Percentiles rank a stretch among this genome's conserved stretches.
Conservation (phyloP, 345 rosid species). For the Lepidium aucheri region DNA sequence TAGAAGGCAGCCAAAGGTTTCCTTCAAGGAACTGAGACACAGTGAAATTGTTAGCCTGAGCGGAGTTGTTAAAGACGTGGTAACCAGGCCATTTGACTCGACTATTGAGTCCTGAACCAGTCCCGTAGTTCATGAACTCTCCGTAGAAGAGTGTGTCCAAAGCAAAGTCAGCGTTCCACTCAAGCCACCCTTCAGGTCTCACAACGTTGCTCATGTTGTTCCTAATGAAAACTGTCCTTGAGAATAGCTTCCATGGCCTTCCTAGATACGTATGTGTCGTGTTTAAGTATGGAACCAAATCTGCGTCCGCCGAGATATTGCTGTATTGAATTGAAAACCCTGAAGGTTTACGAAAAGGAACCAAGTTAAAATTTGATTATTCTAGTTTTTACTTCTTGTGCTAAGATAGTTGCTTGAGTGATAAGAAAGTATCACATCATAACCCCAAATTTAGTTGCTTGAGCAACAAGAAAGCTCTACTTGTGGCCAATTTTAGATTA, state of each 20-base stretch:
- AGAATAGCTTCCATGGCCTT: constrained; percentile 81
- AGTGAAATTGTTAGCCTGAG: constrained; percentile 54
- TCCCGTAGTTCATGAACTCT: constrained; percentile 67
- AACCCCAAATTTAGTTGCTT: not conserved
- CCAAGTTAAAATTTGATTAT: too few species aligned
- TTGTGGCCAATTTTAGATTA: not conserved
- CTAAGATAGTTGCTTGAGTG: not conserved
- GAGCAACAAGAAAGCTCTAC: not conserved
- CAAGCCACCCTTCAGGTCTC: constrained; percentile 80
- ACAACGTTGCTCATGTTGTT: constrained; percentile 46
- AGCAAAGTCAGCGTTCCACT: constrained; percentile 60
- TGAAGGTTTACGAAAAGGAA: too few species aligned
- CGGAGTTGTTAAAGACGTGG: constrained; percentile 36
- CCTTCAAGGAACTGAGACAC: constrained; percentile 65
- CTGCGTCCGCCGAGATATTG: constrained; percentile 62
- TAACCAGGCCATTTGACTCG: constrained; percentile 86
- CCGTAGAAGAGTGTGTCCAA: constrained; percentile 62
- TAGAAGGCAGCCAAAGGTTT: constrained; percentile 63
- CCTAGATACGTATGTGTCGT: constrained; percentile 66
- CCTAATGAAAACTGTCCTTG: constrained; percentile 74
- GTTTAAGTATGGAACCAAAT: constrained; percentile 38
- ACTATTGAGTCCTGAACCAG: constrained; percentile 40
- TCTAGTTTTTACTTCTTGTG: too few species aligned
- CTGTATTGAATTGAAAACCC: constrained; percentile 91
- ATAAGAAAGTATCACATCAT: not conserved